Conservation (phyloP, 2,329 filamentous ascomycete genomes). For the Ophiocordyceps camponoti-saundersi region DNA sequence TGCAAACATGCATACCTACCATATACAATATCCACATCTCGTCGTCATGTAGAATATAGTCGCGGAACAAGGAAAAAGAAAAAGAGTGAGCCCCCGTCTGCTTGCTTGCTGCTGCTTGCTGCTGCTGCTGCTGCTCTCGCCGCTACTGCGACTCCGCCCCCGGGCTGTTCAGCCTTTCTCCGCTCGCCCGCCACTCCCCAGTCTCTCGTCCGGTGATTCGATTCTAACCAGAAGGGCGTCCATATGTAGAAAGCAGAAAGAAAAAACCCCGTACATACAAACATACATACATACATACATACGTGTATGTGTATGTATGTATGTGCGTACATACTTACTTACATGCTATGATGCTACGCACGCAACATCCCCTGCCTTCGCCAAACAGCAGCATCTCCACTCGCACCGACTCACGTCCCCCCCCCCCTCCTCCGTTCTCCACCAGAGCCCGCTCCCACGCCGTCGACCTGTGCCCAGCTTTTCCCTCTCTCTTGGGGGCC, state of each 20-base stretch:
- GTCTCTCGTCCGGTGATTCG: neutral
- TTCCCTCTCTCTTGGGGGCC: constrained; percentile 1
- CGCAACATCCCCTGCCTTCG: neutral
- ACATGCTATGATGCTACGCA: neutral
- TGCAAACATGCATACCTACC: too few species aligned
- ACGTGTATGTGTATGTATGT: too few species aligned
- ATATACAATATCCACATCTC: too few species aligned
- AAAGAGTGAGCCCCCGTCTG: neutral
- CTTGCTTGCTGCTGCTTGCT: neutral
- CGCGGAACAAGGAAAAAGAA: too few species aligned
- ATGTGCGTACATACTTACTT: too few species aligned
- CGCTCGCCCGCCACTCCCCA: neutral
- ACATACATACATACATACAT: too few species aligned
- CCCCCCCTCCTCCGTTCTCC: neutral
- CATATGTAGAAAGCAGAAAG: too few species aligned
- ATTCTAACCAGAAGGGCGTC: too few species aligned
- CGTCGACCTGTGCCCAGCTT: neutral
- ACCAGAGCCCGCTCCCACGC: neutral
- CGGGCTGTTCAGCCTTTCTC: neutral
- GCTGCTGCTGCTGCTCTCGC: neutral
- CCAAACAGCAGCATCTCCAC: constrained; percentile 1
- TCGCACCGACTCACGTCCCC: constrained; percentile 4
- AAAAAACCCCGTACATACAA: too few species aligned
- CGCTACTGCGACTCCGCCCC: neutral
- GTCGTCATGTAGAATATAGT: too few species aligned